Evolutionary conservation across 2,329 filamentous ascomycete genomes (phyloP).

Genomic region (Xylariaceae sp.): DNA sequence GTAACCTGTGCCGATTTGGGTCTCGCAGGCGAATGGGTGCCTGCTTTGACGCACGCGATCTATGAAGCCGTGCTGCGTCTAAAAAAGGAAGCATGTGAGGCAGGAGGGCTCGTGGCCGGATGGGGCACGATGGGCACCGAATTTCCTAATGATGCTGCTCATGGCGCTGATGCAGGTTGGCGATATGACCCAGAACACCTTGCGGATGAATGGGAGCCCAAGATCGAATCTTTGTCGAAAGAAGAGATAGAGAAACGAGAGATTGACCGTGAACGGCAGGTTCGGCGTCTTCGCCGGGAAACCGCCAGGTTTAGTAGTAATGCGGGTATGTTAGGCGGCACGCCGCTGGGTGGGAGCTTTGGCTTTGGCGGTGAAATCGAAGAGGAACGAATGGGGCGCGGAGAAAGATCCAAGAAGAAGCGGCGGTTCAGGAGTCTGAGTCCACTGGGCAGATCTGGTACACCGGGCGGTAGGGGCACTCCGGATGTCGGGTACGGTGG

Average conservation of each 20-base stretch:
- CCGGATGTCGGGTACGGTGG: slow-evolving; percentile 79
- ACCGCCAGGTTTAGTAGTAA: slow-evolving; percentile 91
- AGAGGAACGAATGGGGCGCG: slow-evolving; percentile 86
- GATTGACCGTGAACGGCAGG: slow-evolving; percentile 88
- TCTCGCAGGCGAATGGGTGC: slow-evolving; percentile 88
- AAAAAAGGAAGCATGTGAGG: slow-evolving; percentile 96
- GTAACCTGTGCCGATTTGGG: slow-evolving; percentile 92
- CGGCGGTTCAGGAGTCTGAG: slow-evolving; percentile 86
- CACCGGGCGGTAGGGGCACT: slow-evolving; percentile 73
- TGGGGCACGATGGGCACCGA: slow-evolving; percentile 69
- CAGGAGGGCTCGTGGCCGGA: slow-evolving; percentile 79
- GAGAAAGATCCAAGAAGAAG: slow-evolving; percentile 95
- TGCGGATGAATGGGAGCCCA: slow-evolving; percentile 81
- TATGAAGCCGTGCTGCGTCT: slow-evolving; percentile 91
- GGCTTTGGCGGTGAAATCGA: slow-evolving; percentile 59
- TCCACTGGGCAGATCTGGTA: slow-evolving; percentile 70
- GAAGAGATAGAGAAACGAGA: slow-evolving; percentile 98
- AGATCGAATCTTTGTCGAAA: slow-evolving; percentile 79
- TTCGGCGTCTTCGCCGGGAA: slow-evolving; percentile 82
- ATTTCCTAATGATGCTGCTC: slow-evolving; percentile 86
- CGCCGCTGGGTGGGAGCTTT: slow-evolving; percentile 59
- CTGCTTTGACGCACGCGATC: slow-evolving; percentile 92
- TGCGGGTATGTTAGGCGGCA: slow-evolving; percentile 76
- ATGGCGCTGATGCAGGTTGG: slow-evolving; percentile 86
- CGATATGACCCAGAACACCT: slow-evolving; percentile 91